Evolutionary conservation across 441 rosid genomes (phyloP), one percentile per base, ranked within the genome.

Genomic region (Arabidopsis lyrata): DNA sequence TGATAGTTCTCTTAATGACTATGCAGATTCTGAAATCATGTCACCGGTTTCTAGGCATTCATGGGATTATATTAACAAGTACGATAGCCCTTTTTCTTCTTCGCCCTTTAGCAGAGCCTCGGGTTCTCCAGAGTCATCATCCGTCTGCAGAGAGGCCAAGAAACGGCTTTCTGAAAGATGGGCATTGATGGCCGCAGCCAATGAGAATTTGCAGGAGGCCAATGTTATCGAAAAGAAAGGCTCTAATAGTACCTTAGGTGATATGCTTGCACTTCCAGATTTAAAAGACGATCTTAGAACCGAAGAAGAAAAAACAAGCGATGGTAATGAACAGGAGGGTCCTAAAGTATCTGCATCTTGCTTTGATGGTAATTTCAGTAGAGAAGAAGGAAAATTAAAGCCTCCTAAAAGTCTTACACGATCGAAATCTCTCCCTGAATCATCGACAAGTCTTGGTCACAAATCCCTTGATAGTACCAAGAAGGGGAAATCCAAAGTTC

Each of bases 131-230:
- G 97, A 91, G 85, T 94, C 98, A 35, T 94, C 99, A 61, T 90
- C 97, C 6, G 97, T 94, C 60, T 92, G 92, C 50, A 85, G 90
- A 79, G 99, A 95, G 68, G 98, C 98, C 61, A 95, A 90, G 85
- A 95, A 87, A 79, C 87, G 96, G 47, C 95, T 95, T 62, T 93
- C 98, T 18, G 98, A 95, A 76, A 88, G 99, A 84, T 95, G 98
- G 99, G 95, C 97, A 58, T 81, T 88, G 83, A 86, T 91, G 93
- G 70, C 77, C 35, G 70, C 74, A 18, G 86, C 87, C 16, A 83
- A 60, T 81, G 90, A 88, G 71, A 83, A 63, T 78, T 61, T 77
- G 59, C 86, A 78, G 68, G 97, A 85, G 64, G 83, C 77, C 38
- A 81, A 83, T 58, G 80, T 68, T 68, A 48, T 81, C 18, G 7